Conservation (phyloP, 441 rosid genomes). For the Metrosideros polymorpha region DNA sequence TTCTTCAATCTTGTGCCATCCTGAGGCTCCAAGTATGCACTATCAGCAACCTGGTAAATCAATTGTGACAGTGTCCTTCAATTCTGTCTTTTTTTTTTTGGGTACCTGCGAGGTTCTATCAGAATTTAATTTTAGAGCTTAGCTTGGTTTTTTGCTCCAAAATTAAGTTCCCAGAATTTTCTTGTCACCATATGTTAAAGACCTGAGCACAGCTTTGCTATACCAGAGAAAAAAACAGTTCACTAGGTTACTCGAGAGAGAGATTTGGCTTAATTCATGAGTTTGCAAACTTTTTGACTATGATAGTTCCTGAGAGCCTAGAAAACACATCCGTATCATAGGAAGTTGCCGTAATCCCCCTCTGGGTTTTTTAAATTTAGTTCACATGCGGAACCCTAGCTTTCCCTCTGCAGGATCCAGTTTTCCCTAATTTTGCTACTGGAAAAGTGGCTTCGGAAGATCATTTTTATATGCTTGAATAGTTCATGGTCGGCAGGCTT, state of each 20-base stretch:
- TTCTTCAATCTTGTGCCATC: slow-evolving; percentile 43
- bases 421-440: neutral
- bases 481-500: neutral
- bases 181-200: neutral
- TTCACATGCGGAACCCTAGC: neutral
- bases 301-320: neutral
- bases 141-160: neutral
- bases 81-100: neutral
- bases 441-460: neutral
- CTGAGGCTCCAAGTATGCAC: slow-evolving; percentile 53
- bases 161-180: neutral
- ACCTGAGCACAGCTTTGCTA: neutral
- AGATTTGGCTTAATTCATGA: neutral
- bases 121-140: neutral
- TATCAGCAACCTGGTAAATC: slow-evolving; percentile 55
- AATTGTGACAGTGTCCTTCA: neutral
- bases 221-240: neutral
- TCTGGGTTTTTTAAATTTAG: neutral
- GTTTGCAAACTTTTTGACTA: neutral
- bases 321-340: neutral
- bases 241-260: neutral
- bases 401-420: neutral
- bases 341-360: neutral
- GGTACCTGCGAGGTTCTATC: neutral
- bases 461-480: neutral